Percentiles rank a stretch among this genome's conserved stretches.
Conservation (phyloP, 2,329 filamentous ascomycete species). For the Pezicula carpinea region DNA sequence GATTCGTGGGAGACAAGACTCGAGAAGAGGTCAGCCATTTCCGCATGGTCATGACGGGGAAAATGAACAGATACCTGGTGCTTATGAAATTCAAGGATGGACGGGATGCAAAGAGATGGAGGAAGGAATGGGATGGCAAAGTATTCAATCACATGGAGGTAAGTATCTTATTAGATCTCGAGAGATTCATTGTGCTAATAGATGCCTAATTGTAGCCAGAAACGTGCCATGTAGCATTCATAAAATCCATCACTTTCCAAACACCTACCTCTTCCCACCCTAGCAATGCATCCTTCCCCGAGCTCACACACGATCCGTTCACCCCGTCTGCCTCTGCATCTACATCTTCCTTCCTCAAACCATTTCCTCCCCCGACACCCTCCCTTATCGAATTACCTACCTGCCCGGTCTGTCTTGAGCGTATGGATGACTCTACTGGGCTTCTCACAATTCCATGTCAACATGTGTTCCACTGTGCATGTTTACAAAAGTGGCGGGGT, state of each 20-base stretch:
- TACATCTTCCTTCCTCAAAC: conserved; percentile 40
- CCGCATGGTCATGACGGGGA: conserved; percentile 84
- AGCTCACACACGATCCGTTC: conserved; percentile 61
- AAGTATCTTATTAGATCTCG: conserved; percentile 27
- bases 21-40: conserved; percentile 87
- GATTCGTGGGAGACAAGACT: conserved; percentile 86
- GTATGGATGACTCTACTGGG: conserved; percentile 97
- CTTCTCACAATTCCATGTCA: conserved; percentile 94
- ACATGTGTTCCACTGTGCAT: conserved; percentile 96
- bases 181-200: conserved; percentile 1
- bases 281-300: conserved; percentile 43
- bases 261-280: conserved; percentile 20
- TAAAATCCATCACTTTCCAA: conserved; percentile 86
- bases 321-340: conserved; percentile 33
- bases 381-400: conserved; percentile 88
- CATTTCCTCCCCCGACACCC: conserved; percentile 66
- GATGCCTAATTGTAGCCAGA: conserved; percentile 58
- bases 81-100: conserved; percentile 86
- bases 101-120: conserved; percentile 72
- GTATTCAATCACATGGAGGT: conserved; percentile 91
- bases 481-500: conserved; percentile 93
- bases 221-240: conserved; percentile 90
- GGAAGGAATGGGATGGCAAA: conserved; percentile 84
- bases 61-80: conserved; percentile 89
- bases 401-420: conserved; percentile 91